Evolutionary conservation across 1,284 basidiomycete genomes (phyloP), one percentile per base, ranked within the genome.

Genomic region (Stygiomarasmius scandens): DNA sequence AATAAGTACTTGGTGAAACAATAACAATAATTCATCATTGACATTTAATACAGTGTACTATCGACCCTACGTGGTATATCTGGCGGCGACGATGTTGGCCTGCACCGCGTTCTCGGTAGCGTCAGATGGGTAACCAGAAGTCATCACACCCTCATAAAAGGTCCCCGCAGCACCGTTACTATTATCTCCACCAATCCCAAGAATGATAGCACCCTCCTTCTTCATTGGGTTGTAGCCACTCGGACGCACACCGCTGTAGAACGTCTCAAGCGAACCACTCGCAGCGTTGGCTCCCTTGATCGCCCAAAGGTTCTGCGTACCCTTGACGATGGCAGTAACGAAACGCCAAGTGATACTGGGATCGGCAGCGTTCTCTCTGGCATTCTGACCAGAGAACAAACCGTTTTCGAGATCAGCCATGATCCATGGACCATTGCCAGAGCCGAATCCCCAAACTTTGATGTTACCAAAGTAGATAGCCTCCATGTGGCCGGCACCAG

Each of bases 161-260:
- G 29, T 32, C 5, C 29, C 29, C 29, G 5, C 6, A 32, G 29
- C 29, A 32, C 29, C 12, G 6, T 12, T 32, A 32, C 29, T 32
- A 12, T 32, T 32, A 12, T 32, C 29, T 32, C 29, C 29, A 32
- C 54, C 54, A 27, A 52, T 56, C 16, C 54, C 54, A 16, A 57
- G 51, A 47, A 57, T 57, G 41, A 57, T 57, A 25, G 55, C 55
- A 10, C 55, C 55, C 27, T 57, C 55, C 44, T 54, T 57, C 19
- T 16, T 23, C 45, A 47, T 47, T 12, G 45, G 45, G 45, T 47
- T 47, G 22, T 47, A 47, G 16, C 45, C 45, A 47, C 25, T 47
- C 20, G 45, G 22, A 20, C 45, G 45, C 12, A 12, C 3, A 20
- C 45, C 45, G 22, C 23, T 47, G 22, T 20, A 47, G 45, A 47